A percentile compares a stretch with the other conserved stretches of the same genome.
phyloP scores from a whole-genome alignment of 2,329 filamentous ascomycete species.

The Fusarium guadeloupense region DNA sequence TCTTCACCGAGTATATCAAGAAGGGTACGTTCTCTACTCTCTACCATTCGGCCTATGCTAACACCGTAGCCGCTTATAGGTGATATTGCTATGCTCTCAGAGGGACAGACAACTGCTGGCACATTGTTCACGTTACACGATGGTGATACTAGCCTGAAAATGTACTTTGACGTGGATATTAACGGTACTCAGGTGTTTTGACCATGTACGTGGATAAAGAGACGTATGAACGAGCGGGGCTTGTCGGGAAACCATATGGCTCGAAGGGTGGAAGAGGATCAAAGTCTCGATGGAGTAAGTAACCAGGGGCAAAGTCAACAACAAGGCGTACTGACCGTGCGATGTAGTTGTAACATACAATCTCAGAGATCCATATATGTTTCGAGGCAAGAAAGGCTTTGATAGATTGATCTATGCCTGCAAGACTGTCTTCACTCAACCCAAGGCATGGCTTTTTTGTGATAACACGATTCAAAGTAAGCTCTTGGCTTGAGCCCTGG shows the following conservation, averaged over 20 bases:
- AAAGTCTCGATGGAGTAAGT: constrained; percentile 78
- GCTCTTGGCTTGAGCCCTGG: not conserved
- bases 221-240: constrained; percentile 82
- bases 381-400: constrained; percentile 84
- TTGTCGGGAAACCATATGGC: constrained; percentile 75
- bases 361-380: constrained; percentile 77
- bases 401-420: constrained; percentile 81
- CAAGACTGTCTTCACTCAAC: constrained; percentile 75
- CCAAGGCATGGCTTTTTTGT: constrained; percentile 80
- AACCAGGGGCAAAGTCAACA: not conserved
- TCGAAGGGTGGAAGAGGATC: constrained; percentile 65
- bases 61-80: constrained; percentile 57
- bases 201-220: constrained; percentile 82
- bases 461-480: constrained; percentile 58
- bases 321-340: constrained; percentile 38
- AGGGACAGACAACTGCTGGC: constrained; percentile 75
- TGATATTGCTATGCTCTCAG: constrained; percentile 83
- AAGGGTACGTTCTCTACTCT: constrained; percentile 60
- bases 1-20: constrained; percentile 89
- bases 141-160: constrained; percentile 56
- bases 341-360: constrained; percentile 77
- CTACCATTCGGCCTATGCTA: not conserved
- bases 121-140: constrained; percentile 76
- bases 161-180: not conserved
- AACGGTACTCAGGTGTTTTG: constrained; percentile 65